Evolutionary conservation across 164 flowering plant genomes (phyloP), one percentile per base, ranked within the genome.

Genomic region (Nelumbo lutea): DNA sequence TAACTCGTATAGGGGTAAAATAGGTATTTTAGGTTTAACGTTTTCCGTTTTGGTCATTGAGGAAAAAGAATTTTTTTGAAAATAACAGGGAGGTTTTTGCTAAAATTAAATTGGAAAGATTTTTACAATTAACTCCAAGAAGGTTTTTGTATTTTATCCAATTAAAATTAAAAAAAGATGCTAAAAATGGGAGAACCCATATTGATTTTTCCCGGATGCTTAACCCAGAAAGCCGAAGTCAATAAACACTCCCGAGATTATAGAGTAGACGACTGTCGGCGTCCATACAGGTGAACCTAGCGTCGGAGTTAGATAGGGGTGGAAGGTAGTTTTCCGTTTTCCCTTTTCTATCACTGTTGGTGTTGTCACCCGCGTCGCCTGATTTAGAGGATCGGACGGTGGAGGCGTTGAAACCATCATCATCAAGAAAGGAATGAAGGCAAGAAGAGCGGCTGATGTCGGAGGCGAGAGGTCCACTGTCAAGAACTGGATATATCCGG

Each of bases 401-500:
- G 44, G 79, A 72, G 44, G 57, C 45, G 6, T 11, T 13, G 3
- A 11, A 67, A 9, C 44, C 27, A 27, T 27, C 27, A 27, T 27
- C 27, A 27, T 27, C 27, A 1, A 44, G 39, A 59, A 68, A 76
- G 39, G 76, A 64, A 40, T 64, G 65, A 41, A 9, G 66, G 14
- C 70, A 44, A 61, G 71, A 68, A 39, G 74, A 65, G 14, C 75
- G 70, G 8, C 77, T 72, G 51, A 57, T 40, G 27, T 42, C n/a
- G 8, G 78, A 57, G 68, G 44, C 52, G 80, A 76, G 55, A 78
- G 66, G 73, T 56, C 66, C 27, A 81, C 60, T 62, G 79, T 82
- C 66, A 85, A 84, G 81, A 79, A 68, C 69, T 90, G 96, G 96
- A 86, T 87, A 76, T 89, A 89, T 55, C 95, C 95, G 48, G 93